These are phyloP conservation scores for Astrothelium macrocarpum DNA, from an alignment of 495 filamentous ascomycete species.

Conservation along the genomic window DNA sequence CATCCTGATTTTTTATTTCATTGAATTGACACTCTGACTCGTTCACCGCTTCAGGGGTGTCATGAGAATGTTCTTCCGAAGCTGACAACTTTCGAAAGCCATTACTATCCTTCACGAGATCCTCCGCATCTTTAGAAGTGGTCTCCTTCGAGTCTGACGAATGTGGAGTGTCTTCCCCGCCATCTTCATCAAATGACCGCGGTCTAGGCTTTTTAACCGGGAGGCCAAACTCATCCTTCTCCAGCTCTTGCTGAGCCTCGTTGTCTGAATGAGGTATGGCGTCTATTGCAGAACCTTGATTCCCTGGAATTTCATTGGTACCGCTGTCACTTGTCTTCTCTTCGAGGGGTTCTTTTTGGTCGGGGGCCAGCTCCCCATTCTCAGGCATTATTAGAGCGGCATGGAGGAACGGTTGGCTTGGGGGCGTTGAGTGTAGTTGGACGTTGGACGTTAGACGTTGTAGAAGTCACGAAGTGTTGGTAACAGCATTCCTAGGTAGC, in stretches of 20 bases:
- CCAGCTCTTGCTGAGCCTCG: background rate
- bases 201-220: slow-evolving; percentile 12
- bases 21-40: background rate
- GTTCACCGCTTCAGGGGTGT: background rate
- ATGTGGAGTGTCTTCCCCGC: slow-evolving; percentile 1
- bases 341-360: background rate
- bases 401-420: background rate
- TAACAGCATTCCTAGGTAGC: no score
- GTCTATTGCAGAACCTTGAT: background rate
- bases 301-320: background rate
- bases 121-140: background rate
- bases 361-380: background rate
- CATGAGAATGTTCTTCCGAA: background rate
- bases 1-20: background rate
- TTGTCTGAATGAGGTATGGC: background rate
- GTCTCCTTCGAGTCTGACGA: background rate
- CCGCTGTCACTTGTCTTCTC: background rate
- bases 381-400: background rate
- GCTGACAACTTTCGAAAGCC: background rate
- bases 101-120: background rate
- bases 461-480: no score
- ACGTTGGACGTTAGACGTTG: no score
- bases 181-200: slow-evolving; percentile 5
- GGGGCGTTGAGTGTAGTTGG: background rate
- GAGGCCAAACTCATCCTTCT: slow-evolving; percentile 26